phyloP scores from a whole-genome alignment of 1,284 basidiomycete genomes.

The Cutaneotrichosporon mucoides region DNA sequence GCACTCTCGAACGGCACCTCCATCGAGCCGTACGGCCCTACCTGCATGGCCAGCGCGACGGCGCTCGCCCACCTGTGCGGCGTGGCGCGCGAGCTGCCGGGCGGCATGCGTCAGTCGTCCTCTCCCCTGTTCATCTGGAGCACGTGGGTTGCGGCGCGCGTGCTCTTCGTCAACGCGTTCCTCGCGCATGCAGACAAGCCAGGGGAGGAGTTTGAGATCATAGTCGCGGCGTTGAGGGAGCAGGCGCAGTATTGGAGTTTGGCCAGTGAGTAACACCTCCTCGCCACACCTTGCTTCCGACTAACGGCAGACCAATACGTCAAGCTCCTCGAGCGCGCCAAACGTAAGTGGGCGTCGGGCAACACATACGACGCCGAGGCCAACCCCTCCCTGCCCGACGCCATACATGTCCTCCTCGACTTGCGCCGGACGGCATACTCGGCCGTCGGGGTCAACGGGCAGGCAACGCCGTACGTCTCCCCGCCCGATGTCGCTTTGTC shows the following conservation, averaged over 20 bases:
- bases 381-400: constrained; percentile 42
- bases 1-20: constrained; percentile 41
- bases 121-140: constrained; percentile 47
- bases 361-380: constrained; percentile 16
- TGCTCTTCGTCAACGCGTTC: constrained; percentile 45
- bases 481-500: constrained; percentile 35
- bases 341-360: constrained; percentile 41
- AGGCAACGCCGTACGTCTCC: constrained; percentile 33
- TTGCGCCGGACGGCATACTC: constrained; percentile 46
- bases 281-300: no score
- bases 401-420: constrained; percentile 48
- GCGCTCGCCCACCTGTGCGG: constrained; percentile 32
- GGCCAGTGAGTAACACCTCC: constrained; percentile 33
- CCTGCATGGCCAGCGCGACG: constrained; percentile 31
- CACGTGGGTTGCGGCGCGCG: constrained; percentile 47
- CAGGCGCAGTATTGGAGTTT: constrained; percentile 42
- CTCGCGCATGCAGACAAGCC: constrained; percentile 31
- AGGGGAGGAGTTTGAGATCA: constrained; percentile 39
- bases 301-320: constrained; percentile 42
- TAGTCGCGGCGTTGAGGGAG: constrained; percentile 35
- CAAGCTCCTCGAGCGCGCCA: constrained; percentile 45
- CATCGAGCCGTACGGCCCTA: constrained; percentile 42
- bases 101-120: constrained; percentile 25
- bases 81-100: constrained; percentile 19
- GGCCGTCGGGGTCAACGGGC: constrained; percentile 35